Conservation (phyloP, 2,329 filamentous ascomycete genomes). For the Aureobasidium sp. region DNA sequence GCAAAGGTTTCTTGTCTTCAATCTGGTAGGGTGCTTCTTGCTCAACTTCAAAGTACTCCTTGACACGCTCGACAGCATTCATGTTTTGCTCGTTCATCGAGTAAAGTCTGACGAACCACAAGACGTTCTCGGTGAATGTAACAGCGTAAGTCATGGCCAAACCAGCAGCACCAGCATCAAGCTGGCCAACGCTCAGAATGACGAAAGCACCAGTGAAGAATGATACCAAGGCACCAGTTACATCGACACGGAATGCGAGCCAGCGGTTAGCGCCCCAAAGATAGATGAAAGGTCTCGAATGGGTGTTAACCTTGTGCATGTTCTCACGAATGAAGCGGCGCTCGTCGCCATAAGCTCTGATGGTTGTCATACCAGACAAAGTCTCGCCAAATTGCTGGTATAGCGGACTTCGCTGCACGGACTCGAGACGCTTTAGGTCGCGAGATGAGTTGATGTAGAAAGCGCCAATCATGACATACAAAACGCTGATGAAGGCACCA, state of each 20-base stretch:
- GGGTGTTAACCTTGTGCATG: constrained; percentile 75
- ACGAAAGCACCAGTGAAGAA: constrained; percentile 94
- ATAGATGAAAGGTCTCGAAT: constrained; percentile 89
- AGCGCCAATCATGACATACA: constrained; percentile 75
- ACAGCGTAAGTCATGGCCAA: constrained; percentile 93
- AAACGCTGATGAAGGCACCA: constrained; percentile 68
- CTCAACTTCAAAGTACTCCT: constrained; percentile 94
- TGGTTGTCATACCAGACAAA: constrained; percentile 87
- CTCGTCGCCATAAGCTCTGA: constrained; percentile 92
- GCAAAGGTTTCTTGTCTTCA: constrained; percentile 65
- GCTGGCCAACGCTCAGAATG: constrained; percentile 67
- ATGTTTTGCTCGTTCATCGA: constrained; percentile 97
- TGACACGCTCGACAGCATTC: constrained; percentile 96
- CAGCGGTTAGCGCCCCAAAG: constrained; percentile 95
- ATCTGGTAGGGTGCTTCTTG: constrained; percentile 78
- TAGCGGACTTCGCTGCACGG: constrained; percentile 83
- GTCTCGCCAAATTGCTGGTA: constrained; percentile 99
- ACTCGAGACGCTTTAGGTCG: constrained; percentile 90
- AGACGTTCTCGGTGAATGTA: constrained; percentile 90
- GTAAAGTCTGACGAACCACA: constrained; percentile 94
- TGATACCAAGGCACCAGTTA: constrained; percentile 80
- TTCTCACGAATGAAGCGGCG: constrained; percentile 91
- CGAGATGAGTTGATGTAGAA: constrained; percentile 92
- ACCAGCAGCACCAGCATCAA: constrained; percentile 87
- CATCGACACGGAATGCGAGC: constrained; percentile 86